phyloP scores from a whole-genome alignment of 2,329 filamentous ascomycete species.

The Aspergillus neotritici region DNA sequence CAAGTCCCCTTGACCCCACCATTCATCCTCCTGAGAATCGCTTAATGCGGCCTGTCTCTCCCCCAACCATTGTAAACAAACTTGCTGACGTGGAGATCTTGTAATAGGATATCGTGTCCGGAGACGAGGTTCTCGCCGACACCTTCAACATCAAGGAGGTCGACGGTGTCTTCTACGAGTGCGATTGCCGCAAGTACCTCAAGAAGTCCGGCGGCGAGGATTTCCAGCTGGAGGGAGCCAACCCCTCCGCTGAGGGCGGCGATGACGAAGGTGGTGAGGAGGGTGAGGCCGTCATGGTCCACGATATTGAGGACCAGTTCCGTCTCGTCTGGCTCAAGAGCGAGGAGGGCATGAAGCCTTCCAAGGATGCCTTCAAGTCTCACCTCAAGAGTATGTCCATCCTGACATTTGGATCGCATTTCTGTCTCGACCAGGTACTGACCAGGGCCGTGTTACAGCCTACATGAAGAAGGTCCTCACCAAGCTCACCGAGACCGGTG shows the following conservation, averaged over 20 bases:
- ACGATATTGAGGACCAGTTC: conserved; percentile 92
- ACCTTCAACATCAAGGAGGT: conserved; percentile 78
- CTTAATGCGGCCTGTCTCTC: background rate
- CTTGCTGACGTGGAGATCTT: conserved; percentile 9
- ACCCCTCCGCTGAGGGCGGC: conserved; percentile 85
- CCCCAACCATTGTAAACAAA: background rate
- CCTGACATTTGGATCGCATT: conserved; percentile 3
- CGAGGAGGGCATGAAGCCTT: conserved; percentile 39
- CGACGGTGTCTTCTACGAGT: conserved; percentile 78
- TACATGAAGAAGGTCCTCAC: conserved; percentile 91
- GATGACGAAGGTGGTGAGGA: conserved; percentile 67
- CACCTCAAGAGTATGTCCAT: conserved; percentile 73
- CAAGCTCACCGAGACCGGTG: conserved; percentile 58
- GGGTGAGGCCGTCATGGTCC: conserved; percentile 62
- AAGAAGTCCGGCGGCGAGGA: conserved; percentile 62
- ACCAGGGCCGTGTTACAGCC: conserved; percentile 40
- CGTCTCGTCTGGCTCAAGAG: conserved; percentile 61
- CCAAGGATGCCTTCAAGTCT: conserved; percentile 78
- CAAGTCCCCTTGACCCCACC: conserved; percentile 7
- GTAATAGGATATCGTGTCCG: conserved; percentile 74
- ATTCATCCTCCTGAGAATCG: background rate
- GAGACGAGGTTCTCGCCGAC: conserved; percentile 95
- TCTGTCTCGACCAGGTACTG: conserved; percentile 5
- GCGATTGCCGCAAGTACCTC: conserved; percentile 84
- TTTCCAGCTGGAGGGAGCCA: conserved; percentile 69